Percentiles rank a stretch among this genome's conserved stretches.
phyloP scores from a whole-genome alignment of 2,329 filamentous ascomycete genomes.

The Apiospora aurea region DNA sequence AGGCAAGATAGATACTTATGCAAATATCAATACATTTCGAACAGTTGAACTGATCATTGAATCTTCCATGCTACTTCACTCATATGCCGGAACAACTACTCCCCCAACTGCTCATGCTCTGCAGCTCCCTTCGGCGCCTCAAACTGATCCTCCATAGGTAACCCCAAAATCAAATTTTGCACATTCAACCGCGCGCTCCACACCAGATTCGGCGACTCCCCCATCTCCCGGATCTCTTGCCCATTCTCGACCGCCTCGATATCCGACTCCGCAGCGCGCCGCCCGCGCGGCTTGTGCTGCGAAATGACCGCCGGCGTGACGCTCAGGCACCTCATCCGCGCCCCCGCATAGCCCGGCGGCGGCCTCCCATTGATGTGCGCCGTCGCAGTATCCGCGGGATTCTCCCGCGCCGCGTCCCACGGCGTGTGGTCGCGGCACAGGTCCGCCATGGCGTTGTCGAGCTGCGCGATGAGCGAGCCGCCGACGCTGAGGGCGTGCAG shows the following conservation, averaged over 20 bases:
- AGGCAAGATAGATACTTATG: too few species aligned
- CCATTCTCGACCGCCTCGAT: constrained; percentile 28
- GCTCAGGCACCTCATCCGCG: constrained; percentile 29
- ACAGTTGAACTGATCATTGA: too few species aligned
- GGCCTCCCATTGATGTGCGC: not conserved
- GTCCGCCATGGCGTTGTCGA: constrained; percentile 30
- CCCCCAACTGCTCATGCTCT: not conserved
- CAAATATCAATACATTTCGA: not conserved
- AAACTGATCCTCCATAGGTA: constrained; percentile 27
- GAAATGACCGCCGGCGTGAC: constrained; percentile 29
- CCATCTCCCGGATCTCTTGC: constrained; percentile 26
- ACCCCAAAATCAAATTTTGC: constrained; percentile 27
- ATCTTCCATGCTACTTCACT: too few species aligned
- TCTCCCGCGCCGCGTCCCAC: constrained; percentile 22
- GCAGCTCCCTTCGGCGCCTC: not conserved
- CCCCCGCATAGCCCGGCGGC: constrained; percentile 28
- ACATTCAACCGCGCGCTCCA: constrained; percentile 30
- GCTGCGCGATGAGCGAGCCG: constrained; percentile 28
- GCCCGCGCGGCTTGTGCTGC: constrained; percentile 29
- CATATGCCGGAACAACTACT: not conserved
- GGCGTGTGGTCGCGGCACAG: constrained; percentile 29
- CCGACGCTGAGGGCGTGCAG: constrained; percentile 29
- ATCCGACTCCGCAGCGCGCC: constrained; percentile 28
- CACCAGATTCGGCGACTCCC: constrained; percentile 29
- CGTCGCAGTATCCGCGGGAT: too few species aligned